Evolutionary conservation across 2,329 filamentous ascomycete species (phyloP).

Genomic region (Apiospora hydei): DNA sequence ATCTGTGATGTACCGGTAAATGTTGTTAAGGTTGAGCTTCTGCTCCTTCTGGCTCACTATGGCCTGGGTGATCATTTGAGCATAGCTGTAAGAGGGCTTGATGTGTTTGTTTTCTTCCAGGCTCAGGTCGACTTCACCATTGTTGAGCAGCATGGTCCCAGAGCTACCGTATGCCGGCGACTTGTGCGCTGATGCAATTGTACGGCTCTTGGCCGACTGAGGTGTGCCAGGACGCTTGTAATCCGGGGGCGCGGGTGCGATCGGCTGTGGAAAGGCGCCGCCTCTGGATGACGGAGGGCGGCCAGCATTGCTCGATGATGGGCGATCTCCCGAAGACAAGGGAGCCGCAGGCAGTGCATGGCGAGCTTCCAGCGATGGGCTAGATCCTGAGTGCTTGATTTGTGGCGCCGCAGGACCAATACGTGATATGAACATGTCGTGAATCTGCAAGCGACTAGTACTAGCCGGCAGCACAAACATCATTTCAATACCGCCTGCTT

Average conservation of each 20-base stretch:
- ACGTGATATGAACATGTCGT: slow-evolving; percentile 73
- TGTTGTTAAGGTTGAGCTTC: slow-evolving; percentile 88
- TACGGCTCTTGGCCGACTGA: slow-evolving; percentile 52
- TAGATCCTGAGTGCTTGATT: slow-evolving; percentile 33
- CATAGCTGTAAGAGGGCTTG: slow-evolving; percentile 96
- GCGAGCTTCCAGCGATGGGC: slow-evolving; percentile 37
- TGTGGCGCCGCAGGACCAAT: slow-evolving; percentile 56
- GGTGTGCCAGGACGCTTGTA: slow-evolving; percentile 69
- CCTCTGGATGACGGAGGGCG: slow-evolving; percentile 36
- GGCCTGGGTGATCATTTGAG: slow-evolving; percentile 95
- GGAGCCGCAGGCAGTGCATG: slow-evolving; percentile 40
- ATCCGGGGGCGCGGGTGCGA: slow-evolving; percentile 67
- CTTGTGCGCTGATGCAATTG: slow-evolving; percentile 41
- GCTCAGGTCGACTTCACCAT: slow-evolving; percentile 75
- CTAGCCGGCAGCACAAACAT: slow-evolving; percentile 94
- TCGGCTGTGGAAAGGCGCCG: slow-evolving; percentile 50
- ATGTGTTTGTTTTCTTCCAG: slow-evolving; percentile 86
- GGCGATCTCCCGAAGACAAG: slow-evolving; percentile 36
- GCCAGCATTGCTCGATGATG: slow-evolving; percentile 24
- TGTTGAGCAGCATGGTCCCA: slow-evolving; percentile 54
- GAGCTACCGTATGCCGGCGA: slow-evolving; percentile 48
- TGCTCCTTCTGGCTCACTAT: slow-evolving; percentile 87
- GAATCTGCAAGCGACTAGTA: slow-evolving; percentile 69
- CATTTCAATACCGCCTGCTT: slow-evolving; percentile 95
- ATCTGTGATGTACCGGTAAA: slow-evolving; percentile 91